Evolutionary conservation across 371 early-diverging fungal genomes (phyloP), one percentile per base, ranked within the genome.

Genomic region (Zychaea mexicana): DNA sequence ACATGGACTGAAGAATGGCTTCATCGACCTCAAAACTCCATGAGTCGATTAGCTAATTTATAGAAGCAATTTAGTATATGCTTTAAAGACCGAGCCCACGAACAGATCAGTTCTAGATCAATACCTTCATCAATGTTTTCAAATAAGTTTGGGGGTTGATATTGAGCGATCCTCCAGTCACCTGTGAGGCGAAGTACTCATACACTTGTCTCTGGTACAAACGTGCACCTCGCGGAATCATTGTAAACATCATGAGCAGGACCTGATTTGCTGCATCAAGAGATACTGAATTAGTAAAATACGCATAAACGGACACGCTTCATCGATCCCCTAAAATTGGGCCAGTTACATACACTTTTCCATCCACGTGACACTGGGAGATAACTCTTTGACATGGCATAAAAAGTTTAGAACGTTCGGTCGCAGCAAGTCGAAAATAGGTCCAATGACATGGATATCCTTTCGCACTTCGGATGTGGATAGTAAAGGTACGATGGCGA

Each of bases 141-240:
- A 46, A 12, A 52, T 39, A 60, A 31, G 55, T 15, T 19, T 55
- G n/a, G 12, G 36, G 36, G 17, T 58, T 45, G 39, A 45, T 27
- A 9, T 27, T 42, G 3, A 27, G 28, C 15, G 42, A 42, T 42
- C 19, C 27, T 24, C 28, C 28, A 17, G 9, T 27, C 8, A 38
- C 26, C 45, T 58, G 59, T 2, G 59, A 58, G 17, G 59, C 59
- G 55, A 72, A 60, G 36, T 66, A 62, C 1, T 53, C 33, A 58
- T 72, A 76, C 27, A 76, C 27, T 26, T 64, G 33, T 45, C 62
- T 66, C 59, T 77, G 78, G 47, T 65, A 68, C 4, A 57, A 27
- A n/a, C 57, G 57, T 3, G 45, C 38, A 1, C 42, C 38, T 4
- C 57, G 52, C 13, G 52, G 60, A 39, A 32, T 36, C 17, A 47